phyloP scores from a whole-genome alignment of 208 protist species.

The Wallacemonas sp. region DNA sequence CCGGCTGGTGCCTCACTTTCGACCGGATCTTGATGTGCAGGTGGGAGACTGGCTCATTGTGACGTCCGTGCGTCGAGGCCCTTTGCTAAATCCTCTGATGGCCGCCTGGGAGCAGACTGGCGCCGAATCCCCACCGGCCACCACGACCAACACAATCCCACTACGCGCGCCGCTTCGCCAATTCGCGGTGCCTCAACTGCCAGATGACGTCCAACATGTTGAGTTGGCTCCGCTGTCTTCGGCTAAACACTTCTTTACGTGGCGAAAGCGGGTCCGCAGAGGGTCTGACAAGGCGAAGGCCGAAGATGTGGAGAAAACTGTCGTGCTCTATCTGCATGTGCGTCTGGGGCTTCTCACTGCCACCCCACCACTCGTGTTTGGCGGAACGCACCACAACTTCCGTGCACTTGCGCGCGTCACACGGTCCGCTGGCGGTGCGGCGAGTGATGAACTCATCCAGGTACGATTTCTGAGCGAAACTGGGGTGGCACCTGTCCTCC shows the following conservation, averaged over 20 bases:
- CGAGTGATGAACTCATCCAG: not conserved
- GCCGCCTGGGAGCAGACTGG: conserved; percentile 22
- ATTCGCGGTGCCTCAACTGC: not conserved
- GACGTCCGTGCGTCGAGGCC: conserved; percentile 36
- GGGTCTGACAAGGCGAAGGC: not conserved
- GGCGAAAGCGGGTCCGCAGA: conserved; percentile 8
- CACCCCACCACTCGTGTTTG: conserved; percentile 66
- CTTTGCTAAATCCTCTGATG: conserved; percentile 64
- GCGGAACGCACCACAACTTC: conserved; percentile 50
- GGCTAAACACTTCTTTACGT: conserved; percentile 13
- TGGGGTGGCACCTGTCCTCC: not conserved
- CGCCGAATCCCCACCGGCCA: not conserved
- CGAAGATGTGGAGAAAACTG: conserved; percentile 8
- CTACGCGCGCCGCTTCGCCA: not conserved
- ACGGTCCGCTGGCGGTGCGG: not conserved
- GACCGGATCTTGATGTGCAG: conserved; percentile 54
- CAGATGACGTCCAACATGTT: not conserved
- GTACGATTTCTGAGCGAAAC: not conserved
- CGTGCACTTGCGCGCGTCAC: conserved; percentile 22
- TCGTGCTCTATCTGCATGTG: conserved; percentile 64
- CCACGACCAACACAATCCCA: not conserved
- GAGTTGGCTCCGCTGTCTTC: not conserved
- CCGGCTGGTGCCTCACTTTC: conserved; percentile 70
- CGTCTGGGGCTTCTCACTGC: conserved; percentile 75
- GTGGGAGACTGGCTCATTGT: conserved; percentile 87